Evolutionary conservation across 257 asterid species (phyloP).

Genomic region (Fraxinus americana): DNA sequence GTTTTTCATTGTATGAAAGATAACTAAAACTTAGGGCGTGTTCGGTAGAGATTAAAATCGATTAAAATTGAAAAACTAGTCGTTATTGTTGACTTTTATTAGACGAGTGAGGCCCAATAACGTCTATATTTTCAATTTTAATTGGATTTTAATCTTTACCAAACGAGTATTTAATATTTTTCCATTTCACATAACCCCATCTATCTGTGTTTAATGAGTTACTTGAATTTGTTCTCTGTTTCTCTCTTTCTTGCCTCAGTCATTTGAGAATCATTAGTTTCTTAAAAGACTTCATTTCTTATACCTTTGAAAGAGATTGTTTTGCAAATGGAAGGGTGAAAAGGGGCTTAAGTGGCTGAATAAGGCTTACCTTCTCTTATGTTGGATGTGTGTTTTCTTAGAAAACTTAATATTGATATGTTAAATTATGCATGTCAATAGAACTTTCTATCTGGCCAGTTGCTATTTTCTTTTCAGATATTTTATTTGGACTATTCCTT

Average conservation of each 20-base stretch:
- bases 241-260: neutral
- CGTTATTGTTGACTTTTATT: no score
- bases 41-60: no score
- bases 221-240: neutral
- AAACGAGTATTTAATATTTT: neutral
- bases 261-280: neutral
- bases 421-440: neutral
- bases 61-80: no score
- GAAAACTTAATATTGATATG: neutral
- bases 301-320: neutral
- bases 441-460: neutral
- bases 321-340: neutral
- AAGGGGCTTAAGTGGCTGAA: neutral
- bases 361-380: neutral
- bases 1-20: neutral
- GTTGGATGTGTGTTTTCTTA: neutral
- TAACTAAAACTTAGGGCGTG: neutral
- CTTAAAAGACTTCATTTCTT: neutral
- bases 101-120: no score
- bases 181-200: slow-evolving; percentile 3
- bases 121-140: no score
- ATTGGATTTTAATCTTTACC: no score
- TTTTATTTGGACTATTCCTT: slow-evolving; percentile 3
- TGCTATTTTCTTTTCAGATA: neutral
- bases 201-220: neutral